These are phyloP conservation scores for Epichloe gansuensis DNA, from an alignment of 2,329 filamentous ascomycete species.

Conservation along the genomic window DNA sequence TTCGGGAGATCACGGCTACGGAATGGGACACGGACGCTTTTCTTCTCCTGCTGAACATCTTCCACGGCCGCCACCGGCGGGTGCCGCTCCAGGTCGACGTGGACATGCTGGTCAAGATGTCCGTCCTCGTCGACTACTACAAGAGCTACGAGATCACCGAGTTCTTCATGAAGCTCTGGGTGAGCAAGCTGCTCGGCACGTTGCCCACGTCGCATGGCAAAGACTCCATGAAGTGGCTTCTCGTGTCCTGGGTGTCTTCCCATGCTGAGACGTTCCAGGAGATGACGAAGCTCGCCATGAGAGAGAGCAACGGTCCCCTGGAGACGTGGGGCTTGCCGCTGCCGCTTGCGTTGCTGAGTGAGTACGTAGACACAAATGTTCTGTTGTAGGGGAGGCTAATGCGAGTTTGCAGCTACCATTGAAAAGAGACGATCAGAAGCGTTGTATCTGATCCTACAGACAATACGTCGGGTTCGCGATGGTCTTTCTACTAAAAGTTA, in stretches of 20 bases:
- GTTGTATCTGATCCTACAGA: accelerated
- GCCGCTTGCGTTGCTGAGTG: not conserved
- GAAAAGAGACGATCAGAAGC: not conserved
- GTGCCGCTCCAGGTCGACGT: constrained; percentile 18
- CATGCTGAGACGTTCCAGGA: not conserved
- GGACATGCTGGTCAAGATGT: constrained; percentile 29
- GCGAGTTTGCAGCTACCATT: not conserved
- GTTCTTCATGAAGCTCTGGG: constrained; percentile 14
- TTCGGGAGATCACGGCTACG: not conserved
- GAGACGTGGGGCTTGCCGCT: not conserved
- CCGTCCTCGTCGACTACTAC: constrained; percentile 31
- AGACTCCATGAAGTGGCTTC: not conserved
- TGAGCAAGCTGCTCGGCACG: not conserved
- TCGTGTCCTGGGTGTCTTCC: not conserved
- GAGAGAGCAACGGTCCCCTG: not conserved
- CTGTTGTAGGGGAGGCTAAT: not conserved
- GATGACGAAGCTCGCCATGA: not conserved
- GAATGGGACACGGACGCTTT: not conserved
- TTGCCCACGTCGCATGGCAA: not conserved
- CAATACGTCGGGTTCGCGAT: not conserved
- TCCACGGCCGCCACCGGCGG: not conserved
- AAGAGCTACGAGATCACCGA: constrained; percentile 29
- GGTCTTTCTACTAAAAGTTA: not conserved
- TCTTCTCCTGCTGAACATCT: not conserved
- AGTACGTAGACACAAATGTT: not conserved